These are phyloP conservation scores for Microcyclosporella mali DNA, from an alignment of 2,329 filamentous ascomycete species.

Conservation along the genomic window DNA sequence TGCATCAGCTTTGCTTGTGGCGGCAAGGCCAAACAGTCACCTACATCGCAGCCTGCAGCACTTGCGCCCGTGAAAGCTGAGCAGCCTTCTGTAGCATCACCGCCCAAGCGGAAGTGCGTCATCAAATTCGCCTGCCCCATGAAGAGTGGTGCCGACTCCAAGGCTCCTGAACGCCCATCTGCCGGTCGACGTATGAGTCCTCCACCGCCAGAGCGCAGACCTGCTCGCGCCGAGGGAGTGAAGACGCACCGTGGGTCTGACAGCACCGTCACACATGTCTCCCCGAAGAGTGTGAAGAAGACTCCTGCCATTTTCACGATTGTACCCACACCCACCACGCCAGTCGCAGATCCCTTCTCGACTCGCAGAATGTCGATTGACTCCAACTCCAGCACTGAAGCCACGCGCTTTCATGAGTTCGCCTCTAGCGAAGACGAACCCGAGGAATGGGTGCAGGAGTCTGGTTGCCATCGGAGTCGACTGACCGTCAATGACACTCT, in stretches of 20 bases:
- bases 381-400: constrained; percentile 45
- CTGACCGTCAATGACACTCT: constrained; percentile 87
- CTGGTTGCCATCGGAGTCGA: constrained; percentile 57
- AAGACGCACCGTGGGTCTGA: constrained; percentile 44
- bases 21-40: constrained; percentile 48
- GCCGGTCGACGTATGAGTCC: constrained; percentile 35
- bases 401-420: constrained; percentile 78
- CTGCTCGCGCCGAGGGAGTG: constrained; percentile 8
- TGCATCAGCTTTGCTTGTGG: constrained; percentile 90
- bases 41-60: constrained; percentile 29
- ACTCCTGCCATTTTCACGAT: constrained; percentile 19
- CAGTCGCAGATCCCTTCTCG: constrained; percentile 29
- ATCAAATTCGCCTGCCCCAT: constrained; percentile 72
- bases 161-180: constrained; percentile 24
- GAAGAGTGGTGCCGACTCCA: constrained; percentile 39
- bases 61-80: constrained; percentile 25
- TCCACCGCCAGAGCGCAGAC: constrained; percentile 30
- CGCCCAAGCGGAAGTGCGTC: constrained; percentile 51
- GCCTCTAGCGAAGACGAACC: constrained; percentile 74
- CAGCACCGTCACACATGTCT: constrained; percentile 45
- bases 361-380: constrained; percentile 23
- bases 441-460: constrained; percentile 84
- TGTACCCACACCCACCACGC: constrained; percentile 9
- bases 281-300: constrained; percentile 41
- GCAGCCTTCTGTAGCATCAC: constrained; percentile 23